Conservation (phyloP, 1,139 yeast species). For the Suhomyces anneliseae region DNA sequence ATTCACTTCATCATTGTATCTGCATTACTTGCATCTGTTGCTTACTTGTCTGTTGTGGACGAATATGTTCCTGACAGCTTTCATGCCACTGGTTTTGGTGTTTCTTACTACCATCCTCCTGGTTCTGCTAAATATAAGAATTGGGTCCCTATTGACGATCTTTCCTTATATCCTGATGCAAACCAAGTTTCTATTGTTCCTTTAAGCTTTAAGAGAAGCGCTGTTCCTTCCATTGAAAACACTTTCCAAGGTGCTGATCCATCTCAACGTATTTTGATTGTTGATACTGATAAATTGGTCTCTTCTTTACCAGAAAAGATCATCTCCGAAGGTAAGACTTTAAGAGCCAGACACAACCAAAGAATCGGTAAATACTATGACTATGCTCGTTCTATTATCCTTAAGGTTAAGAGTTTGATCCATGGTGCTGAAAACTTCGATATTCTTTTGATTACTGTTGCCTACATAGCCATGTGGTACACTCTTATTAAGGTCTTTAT, state of each 20-base stretch:
- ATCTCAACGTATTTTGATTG: constrained; percentile 44
- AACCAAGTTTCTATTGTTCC: constrained; percentile 54
- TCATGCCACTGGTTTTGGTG: constrained; percentile 19
- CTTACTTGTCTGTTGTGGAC: constrained; percentile 80
- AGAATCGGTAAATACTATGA: constrained; percentile 66
- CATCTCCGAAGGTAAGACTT: constrained; percentile 46
- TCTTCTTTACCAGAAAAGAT: constrained; percentile 33
- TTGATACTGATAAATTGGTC: constrained; percentile 39
- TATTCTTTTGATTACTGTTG: constrained; percentile 73
- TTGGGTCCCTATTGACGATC: constrained; percentile 42
- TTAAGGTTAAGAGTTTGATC: constrained; percentile 53
- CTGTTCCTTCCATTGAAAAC: constrained; percentile 30
- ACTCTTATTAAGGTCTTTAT: constrained; percentile 75
- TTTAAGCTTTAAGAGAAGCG: constrained; percentile 48
- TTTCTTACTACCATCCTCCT: constrained; percentile 47
- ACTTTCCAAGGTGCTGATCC: constrained; percentile 32
- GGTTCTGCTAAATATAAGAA: constrained; percentile 34
- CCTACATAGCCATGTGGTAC: constrained; percentile 89
- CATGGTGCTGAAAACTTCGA: constrained; percentile 86
- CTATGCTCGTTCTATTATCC: constrained; percentile 48
- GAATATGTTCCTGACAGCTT: constrained; percentile 58
- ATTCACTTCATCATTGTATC: constrained; percentile 81
- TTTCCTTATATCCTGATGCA: constrained; percentile 37
- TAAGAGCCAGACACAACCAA: constrained; percentile 68
- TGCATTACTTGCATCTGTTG: constrained; percentile 74